These are phyloP conservation scores for Lachnellula occidentalis DNA, from an alignment of 2,329 filamentous ascomycete genomes.

Conservation along the genomic window DNA sequence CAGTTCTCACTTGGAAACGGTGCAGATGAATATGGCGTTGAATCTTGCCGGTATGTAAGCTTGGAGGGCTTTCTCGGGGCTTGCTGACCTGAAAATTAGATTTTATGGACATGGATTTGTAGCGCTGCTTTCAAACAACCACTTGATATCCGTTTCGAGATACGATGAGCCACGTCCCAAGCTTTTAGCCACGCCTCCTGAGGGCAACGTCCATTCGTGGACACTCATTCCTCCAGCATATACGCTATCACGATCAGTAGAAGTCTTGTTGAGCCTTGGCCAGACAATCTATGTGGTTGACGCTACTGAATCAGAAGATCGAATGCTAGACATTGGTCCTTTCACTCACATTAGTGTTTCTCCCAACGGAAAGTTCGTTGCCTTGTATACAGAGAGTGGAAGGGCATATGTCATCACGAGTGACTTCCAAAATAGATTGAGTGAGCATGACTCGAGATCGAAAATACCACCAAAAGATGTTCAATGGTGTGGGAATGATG, in stretches of 20 bases:
- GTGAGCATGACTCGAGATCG: conserved; percentile 85
- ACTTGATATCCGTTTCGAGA: conserved; percentile 76
- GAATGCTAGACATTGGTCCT: conserved; percentile 83
- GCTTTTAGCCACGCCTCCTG: conserved; percentile 68
- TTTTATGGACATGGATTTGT: conserved; percentile 95
- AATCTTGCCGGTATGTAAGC: conserved; percentile 60
- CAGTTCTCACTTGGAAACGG: conserved; percentile 90
- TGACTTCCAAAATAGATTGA: conserved; percentile 88
- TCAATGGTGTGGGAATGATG: conserved; percentile 95
- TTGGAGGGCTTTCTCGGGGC: not conserved
- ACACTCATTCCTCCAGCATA: conserved; percentile 80
- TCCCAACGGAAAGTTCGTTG: conserved; percentile 82
- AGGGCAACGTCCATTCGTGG: conserved; percentile 82
- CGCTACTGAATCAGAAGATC: conserved; percentile 83
- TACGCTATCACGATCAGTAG: conserved; percentile 86
- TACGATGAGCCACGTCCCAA: conserved; percentile 90
- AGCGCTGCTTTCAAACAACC: conserved; percentile 82
- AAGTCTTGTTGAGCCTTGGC: conserved; percentile 80
- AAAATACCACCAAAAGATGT: conserved; percentile 81
- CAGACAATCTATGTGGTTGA: conserved; percentile 84
- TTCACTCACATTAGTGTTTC: conserved; percentile 89
- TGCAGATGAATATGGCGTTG: conserved; percentile 81
- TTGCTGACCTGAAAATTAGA: conserved; percentile 12
- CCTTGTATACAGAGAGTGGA: conserved; percentile 79
- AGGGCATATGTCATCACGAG: conserved; percentile 90